phyloP scores from a whole-genome alignment of 331 rosid genomes.

The Telfairia occidentalis region DNA sequence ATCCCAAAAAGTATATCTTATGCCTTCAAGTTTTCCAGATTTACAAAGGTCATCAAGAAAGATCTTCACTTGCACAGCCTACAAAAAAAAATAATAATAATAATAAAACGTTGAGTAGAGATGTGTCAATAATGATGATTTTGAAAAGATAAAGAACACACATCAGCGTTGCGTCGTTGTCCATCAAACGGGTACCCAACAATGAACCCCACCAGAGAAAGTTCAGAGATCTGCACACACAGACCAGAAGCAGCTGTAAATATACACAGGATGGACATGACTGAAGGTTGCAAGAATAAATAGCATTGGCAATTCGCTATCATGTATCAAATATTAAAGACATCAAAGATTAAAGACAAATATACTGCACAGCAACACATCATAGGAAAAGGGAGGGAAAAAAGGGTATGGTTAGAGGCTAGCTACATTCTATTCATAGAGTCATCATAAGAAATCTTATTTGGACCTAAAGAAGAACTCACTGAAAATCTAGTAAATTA shows the following conservation, averaged over 20 bases:
- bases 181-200: conserved; percentile 48
- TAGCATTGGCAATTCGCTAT: background rate
- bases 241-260: conserved; percentile 15
- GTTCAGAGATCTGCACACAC: conserved; percentile 45
- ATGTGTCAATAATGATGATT: background rate
- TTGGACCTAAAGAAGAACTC: background rate
- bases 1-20: conserved; percentile 71
- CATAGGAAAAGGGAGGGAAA: background rate
- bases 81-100: no score
- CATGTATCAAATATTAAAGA: background rate
- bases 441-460: background rate
- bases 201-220: conserved; percentile 55
- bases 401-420: background rate
- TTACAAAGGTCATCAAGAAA: conserved; percentile 42
- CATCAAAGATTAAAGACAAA: background rate
- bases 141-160: conserved; percentile 24
- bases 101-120: background rate
- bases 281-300: background rate
- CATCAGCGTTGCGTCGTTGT: conserved; percentile 25
- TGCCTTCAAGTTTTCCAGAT: conserved; percentile 43
- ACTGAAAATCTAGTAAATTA: background rate
- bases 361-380: background rate
- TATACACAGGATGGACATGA: background rate
- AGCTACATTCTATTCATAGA: background rate
- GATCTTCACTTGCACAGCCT: conserved; percentile 52